phyloP scores from a whole-genome alignment of 2,329 filamentous ascomycete genomes.

The Alternaria sp. region DNA sequence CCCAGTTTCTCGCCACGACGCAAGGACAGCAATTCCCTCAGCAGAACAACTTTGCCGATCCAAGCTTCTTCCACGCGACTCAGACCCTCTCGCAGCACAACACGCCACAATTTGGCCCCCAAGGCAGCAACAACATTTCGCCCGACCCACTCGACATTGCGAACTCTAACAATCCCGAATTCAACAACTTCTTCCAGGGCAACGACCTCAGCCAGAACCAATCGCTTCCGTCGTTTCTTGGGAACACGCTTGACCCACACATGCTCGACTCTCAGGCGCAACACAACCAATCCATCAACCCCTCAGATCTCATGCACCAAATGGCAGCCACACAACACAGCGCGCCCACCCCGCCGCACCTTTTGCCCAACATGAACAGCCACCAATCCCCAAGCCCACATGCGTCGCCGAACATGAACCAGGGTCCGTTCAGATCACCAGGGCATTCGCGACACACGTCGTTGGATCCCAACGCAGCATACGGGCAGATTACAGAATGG shows the following conservation, averaged over 20 bases:
- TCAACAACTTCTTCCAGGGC: constrained; percentile 66
- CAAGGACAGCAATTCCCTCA: constrained; percentile 55
- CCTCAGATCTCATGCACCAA: constrained; percentile 58
- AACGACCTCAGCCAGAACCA: constrained; percentile 63
- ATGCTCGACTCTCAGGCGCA: constrained; percentile 53
- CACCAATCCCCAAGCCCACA: constrained; percentile 63
- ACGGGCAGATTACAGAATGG: constrained; percentile 67
- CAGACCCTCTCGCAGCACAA: constrained; percentile 65
- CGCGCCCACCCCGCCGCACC: constrained; percentile 64
- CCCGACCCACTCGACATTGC: constrained; percentile 50
- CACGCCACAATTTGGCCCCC: constrained; percentile 51
- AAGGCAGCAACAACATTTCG: constrained; percentile 50
- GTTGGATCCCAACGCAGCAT: constrained; percentile 69
- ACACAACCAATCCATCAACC: constrained; percentile 57
- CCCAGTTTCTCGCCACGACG: constrained; percentile 58
- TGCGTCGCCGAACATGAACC: constrained; percentile 63
- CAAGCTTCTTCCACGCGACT: constrained; percentile 53
- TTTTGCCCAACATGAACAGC: constrained; percentile 62
- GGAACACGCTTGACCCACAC: constrained; percentile 55
- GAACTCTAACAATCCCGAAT: constrained; percentile 37
- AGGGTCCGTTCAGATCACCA: constrained; percentile 62
- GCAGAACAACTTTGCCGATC: constrained; percentile 53
- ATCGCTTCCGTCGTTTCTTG: constrained; percentile 67
- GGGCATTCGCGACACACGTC: constrained; percentile 68
- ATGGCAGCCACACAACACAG: constrained; percentile 62